phyloP scores from a whole-genome alignment of 495 filamentous ascomycete genomes.

The Penicillium lagena region DNA sequence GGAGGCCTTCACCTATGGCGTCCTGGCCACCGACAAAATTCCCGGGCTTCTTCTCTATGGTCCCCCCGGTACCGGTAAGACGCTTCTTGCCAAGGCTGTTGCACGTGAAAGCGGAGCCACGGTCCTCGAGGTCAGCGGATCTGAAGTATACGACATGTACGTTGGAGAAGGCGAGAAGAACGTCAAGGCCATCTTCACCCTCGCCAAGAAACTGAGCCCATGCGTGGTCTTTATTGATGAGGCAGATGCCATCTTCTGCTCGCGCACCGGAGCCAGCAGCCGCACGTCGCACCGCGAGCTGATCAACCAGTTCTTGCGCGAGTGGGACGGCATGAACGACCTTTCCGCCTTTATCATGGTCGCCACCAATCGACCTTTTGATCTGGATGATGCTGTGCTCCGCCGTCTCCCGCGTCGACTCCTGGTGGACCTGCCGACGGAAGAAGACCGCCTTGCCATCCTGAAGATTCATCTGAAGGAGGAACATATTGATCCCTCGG shows the following conservation, averaged over 20 bases:
- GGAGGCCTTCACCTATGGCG: constrained; percentile 93
- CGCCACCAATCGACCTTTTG: constrained; percentile 92
- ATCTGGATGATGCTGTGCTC: constrained; percentile 91
- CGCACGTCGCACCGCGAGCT: constrained; percentile 75
- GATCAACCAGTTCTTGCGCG: constrained; percentile 95
- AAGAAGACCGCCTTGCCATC: constrained; percentile 71
- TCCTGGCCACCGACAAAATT: constrained; percentile 85
- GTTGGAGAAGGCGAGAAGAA: constrained; percentile 97
- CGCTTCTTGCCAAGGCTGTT: constrained; percentile 88
- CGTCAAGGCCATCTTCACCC: constrained; percentile 81
- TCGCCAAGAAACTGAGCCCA: constrained; percentile 88
- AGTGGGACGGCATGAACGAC: constrained; percentile 93
- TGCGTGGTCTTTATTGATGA: constrained; percentile 97
- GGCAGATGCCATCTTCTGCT: constrained; percentile 84
- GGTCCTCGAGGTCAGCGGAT: constrained; percentile 66
- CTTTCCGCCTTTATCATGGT: constrained; percentile 95
- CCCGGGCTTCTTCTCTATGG: constrained; percentile 88
- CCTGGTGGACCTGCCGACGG: constrained; percentile 78
- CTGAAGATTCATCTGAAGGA: constrained; percentile 77
- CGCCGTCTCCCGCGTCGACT: constrained; percentile 74
- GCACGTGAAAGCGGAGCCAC: constrained; percentile 91
- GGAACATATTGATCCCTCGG: constrained; percentile 61
- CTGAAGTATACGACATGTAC: constrained; percentile 89
- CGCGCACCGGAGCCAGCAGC: constrained; percentile 51
- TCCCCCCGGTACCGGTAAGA: constrained; percentile 94